A percentile compares a stretch with the other conserved stretches of the same genome.
These are phyloP conservation scores for Fraxinus platypoda DNA, from an alignment of 305 asterid species.

Conservation along the genomic window DNA sequence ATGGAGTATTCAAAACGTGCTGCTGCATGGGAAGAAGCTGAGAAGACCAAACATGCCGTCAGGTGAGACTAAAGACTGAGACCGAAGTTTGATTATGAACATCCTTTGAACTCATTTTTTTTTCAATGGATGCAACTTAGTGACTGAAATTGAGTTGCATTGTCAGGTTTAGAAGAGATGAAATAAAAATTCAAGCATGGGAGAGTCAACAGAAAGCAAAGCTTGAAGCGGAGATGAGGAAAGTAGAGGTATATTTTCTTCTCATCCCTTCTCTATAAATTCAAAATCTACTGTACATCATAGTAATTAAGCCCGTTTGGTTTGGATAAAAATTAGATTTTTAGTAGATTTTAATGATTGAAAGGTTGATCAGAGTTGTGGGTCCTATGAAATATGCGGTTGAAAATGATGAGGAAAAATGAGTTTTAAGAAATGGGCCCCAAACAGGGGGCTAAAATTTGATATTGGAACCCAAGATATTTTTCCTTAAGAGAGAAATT, in stretches of 20 bases:
- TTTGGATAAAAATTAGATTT: not conserved
- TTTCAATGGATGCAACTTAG: not conserved
- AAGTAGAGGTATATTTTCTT: conserved; percentile 61
- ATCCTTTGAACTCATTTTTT: conserved; percentile 8
- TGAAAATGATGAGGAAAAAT: not conserved
- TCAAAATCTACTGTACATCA: not conserved
- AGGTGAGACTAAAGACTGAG: conserved; percentile 43
- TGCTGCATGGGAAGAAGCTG: conserved; percentile 92
- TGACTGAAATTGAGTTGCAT: not conserved
- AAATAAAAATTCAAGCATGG: conserved; percentile 90
- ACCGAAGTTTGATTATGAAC: not conserved
- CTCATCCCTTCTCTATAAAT: not conserved
- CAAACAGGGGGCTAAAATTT: not conserved
- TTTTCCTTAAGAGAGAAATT: not conserved
- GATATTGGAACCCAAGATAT: not conserved
- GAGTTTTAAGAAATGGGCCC: not conserved
- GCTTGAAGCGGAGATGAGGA: conserved; percentile 95
- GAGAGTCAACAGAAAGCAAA: conserved; percentile 88
- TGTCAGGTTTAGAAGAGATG: conserved; percentile 82
- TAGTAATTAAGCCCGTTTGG: not conserved
- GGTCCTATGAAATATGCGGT: not conserved
- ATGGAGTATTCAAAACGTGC: conserved; percentile 77
- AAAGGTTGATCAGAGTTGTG: not conserved
- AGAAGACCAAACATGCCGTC: conserved; percentile 73
- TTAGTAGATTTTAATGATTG: not conserved